A percentile compares a stretch with the other conserved stretches of the same genome.
phyloP scores from a whole-genome alignment of 495 filamentous ascomycete species.

The Neurospora sp. region DNA sequence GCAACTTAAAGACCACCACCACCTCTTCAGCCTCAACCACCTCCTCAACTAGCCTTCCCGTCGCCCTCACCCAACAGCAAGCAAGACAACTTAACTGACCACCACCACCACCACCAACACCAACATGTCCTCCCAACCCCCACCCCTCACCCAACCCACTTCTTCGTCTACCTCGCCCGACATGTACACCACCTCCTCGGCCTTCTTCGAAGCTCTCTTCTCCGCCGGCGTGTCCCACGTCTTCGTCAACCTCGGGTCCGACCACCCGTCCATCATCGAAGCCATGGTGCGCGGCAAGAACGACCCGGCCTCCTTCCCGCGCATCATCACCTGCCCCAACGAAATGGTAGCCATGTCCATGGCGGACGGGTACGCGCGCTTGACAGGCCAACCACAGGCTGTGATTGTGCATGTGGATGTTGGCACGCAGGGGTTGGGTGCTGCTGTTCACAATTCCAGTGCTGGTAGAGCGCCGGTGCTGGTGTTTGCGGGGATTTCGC shows the following conservation, averaged over 20 bases:
- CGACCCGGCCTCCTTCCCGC: constrained; percentile 58
- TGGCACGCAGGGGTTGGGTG: constrained; percentile 79
- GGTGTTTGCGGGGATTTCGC: constrained; percentile 84
- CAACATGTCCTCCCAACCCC: not conserved
- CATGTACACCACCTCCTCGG: constrained; percentile 48
- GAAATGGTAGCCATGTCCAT: constrained; percentile 98
- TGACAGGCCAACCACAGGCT: constrained; percentile 76
- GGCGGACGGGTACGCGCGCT: constrained; percentile 88
- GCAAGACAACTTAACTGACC: too few relatives aligned
- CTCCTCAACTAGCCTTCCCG: not conserved
- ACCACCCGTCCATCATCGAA: constrained; percentile 87
- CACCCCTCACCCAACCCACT: not conserved
- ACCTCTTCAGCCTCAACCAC: not conserved
- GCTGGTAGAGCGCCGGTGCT: constrained; percentile 79
- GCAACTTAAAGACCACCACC: not conserved
- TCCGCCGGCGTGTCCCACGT: constrained; percentile 81
- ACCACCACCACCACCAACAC: not conserved
- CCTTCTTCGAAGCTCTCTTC: constrained; percentile 94
- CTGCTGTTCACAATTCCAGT: constrained; percentile 85
- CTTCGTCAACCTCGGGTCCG: constrained; percentile 93
- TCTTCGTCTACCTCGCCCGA: not conserved
- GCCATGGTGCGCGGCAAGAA: constrained; percentile 85
- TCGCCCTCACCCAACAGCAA: not conserved
- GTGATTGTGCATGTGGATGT: constrained; percentile 97
- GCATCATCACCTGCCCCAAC: constrained; percentile 87